Conservation (phyloP, 805 yeast species). For the Myxozyma kluyveri region DNA sequence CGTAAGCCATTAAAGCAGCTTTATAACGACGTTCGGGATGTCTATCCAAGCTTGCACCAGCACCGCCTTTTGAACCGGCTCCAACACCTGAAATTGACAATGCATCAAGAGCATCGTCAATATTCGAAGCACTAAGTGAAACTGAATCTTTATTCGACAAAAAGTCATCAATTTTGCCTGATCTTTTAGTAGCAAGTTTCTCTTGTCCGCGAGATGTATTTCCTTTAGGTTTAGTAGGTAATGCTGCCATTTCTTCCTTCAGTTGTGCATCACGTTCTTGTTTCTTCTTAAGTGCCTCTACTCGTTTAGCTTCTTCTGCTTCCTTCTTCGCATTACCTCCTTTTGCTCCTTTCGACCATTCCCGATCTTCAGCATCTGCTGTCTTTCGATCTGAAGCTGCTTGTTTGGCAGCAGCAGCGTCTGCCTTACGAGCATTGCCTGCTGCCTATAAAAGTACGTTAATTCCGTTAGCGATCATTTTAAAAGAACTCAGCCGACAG, state of each 20-base stretch:
- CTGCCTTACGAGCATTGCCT: slow-evolving; percentile 50
- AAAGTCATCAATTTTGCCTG: slow-evolving; percentile 68
- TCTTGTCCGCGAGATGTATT: slow-evolving; percentile 57
- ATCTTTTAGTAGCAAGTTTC: slow-evolving; percentile 58
- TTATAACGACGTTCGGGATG: slow-evolving; percentile 88
- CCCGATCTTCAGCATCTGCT: slow-evolving; percentile 56
- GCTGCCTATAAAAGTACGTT: slow-evolving; percentile 27
- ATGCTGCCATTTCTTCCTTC: slow-evolving; percentile 60
- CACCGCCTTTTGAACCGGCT: slow-evolving; percentile 14
- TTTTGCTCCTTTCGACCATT: slow-evolving; percentile 73
- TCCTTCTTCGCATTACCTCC: slow-evolving; percentile 67
- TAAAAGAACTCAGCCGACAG: neutral
- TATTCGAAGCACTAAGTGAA: slow-evolving; percentile 58
- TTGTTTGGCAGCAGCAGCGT: slow-evolving; percentile 56
- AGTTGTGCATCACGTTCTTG: slow-evolving; percentile 74
- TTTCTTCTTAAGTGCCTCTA: slow-evolving; percentile 68
- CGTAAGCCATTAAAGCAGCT: slow-evolving; percentile 71
- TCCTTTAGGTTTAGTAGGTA: slow-evolving; percentile 55
- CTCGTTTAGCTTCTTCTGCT: slow-evolving; percentile 66
- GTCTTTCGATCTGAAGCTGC: slow-evolving; percentile 48
- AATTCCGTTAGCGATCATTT: neutral
- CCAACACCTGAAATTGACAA: slow-evolving; percentile 58
- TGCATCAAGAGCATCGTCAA: slow-evolving; percentile 77
- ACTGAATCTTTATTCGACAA: slow-evolving; percentile 50
- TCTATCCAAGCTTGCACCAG: slow-evolving; percentile 57